Evolutionary conservation across 2,329 filamentous ascomycete genomes (phyloP).

Genomic region (Aspergillus texensis): DNA sequence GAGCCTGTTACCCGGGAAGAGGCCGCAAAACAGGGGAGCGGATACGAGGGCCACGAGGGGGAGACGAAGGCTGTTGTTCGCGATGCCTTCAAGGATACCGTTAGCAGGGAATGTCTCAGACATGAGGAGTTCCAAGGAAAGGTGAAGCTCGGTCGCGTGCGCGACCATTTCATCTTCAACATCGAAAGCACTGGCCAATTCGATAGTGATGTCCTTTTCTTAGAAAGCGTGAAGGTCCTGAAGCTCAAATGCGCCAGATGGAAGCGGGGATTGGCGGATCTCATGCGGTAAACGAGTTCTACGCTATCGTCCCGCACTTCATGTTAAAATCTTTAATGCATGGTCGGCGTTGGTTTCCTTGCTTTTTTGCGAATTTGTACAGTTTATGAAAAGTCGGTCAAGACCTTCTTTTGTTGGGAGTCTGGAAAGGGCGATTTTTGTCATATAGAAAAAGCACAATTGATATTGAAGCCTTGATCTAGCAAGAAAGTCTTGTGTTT

Average conservation of each 20-base stretch:
- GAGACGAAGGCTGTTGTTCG: constrained; percentile 84
- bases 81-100: constrained; percentile 91
- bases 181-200: constrained; percentile 95
- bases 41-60: constrained; percentile 74
- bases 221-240: constrained; percentile 82
- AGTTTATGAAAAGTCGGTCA: constrained; percentile 37
- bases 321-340: constrained; percentile 34
- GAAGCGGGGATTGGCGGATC: constrained; percentile 48
- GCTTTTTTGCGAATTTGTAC: constrained; percentile 35
- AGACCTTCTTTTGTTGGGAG: constrained; percentile 36
- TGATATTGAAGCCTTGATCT: constrained; percentile 22
- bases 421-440: constrained; percentile 32
- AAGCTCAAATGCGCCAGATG: constrained; percentile 73
- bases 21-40: constrained; percentile 60
- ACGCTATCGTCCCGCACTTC: constrained; percentile 7
- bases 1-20: constrained; percentile 72
- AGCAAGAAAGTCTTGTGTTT: constrained; percentile 13
- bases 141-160: constrained; percentile 84
- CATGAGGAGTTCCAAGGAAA: constrained; percentile 94
- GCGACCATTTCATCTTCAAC: constrained; percentile 97
- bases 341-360: constrained; percentile 40
- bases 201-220: constrained; percentile 88
- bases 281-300: constrained; percentile 38
- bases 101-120: constrained; percentile 87
- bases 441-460: constrained; percentile 33